Evolutionary conservation across 2,329 filamentous ascomycete species (phyloP).

Genomic region (Fusarium globosum): DNA sequence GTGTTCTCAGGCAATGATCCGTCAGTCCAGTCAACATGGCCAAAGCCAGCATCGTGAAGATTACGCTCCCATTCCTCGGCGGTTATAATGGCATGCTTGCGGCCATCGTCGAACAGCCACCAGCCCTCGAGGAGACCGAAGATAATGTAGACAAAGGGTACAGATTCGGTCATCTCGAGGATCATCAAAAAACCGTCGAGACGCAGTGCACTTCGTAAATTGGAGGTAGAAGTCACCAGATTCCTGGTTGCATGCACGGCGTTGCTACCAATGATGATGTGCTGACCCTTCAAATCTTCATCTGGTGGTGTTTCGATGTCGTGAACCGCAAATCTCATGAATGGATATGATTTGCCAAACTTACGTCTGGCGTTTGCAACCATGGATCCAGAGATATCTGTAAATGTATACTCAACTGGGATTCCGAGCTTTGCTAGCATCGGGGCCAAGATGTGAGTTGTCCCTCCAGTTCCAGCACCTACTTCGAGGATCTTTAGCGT

Average conservation of each 20-base stretch:
- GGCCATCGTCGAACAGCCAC: constrained; percentile 16
- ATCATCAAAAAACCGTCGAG: constrained; percentile 12
- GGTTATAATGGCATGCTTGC: neutral
- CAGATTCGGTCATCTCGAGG: neutral
- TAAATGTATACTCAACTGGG: neutral
- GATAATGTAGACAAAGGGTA: neutral
- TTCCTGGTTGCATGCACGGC: constrained; percentile 5
- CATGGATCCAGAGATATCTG: neutral
- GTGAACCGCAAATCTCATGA: neutral
- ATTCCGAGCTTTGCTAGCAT: neutral
- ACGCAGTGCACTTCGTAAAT: neutral
- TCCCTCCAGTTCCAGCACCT: neutral
- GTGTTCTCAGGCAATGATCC: neutral
- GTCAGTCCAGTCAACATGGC: constrained; percentile 17
- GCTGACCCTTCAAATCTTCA: neutral
- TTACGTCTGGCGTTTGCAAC: neutral
- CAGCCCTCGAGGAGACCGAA: constrained; percentile 13
- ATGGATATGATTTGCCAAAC: neutral
- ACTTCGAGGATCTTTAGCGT: neutral
- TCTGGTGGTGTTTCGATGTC: neutral
- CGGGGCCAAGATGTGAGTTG: neutral
- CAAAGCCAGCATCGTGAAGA: neutral
- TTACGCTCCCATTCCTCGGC: neutral
- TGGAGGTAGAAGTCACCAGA: neutral
- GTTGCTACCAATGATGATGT: constrained; percentile 10